Evolutionary conservation across 371 early-diverging fungal genomes (phyloP).

Genomic region (Conidiobolus incongruus): DNA sequence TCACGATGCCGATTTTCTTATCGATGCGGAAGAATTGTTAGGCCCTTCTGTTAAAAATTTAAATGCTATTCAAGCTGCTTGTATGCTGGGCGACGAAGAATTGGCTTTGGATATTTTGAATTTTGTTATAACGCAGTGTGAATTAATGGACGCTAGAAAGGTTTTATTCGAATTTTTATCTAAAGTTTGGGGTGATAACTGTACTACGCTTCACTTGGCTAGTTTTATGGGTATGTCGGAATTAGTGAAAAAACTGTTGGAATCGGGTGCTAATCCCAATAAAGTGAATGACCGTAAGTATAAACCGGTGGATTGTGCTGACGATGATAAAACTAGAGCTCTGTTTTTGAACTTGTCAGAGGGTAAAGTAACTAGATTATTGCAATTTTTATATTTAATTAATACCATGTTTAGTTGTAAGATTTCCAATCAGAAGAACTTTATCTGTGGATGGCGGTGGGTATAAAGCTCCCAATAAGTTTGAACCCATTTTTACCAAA

Average conservation of each 20-base stretch:
- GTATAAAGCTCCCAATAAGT: not conserved
- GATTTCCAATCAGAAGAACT: no score
- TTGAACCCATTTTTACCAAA: not conserved
- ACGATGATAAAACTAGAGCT: slow-evolving; percentile 23
- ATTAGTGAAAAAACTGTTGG: slow-evolving; percentile 26
- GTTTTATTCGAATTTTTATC: slow-evolving; percentile 40
- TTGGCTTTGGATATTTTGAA: slow-evolving; percentile 29
- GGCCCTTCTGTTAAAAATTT: slow-evolving; percentile 20
- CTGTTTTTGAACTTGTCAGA: slow-evolving; percentile 12
- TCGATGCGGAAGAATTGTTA: slow-evolving; percentile 27
- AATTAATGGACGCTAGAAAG: slow-evolving; percentile 23
- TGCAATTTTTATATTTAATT: slow-evolving; percentile 17
- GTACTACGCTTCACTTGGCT: slow-evolving; percentile 44
- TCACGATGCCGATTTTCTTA: slow-evolving; percentile 24
- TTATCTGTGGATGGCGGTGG: no score
- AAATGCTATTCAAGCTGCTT: slow-evolving; percentile 35
- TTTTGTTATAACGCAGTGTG: slow-evolving; percentile 22
- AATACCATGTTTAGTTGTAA: no score
- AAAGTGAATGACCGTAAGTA: slow-evolving; percentile 28
- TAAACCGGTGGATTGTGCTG: slow-evolving; percentile 36
- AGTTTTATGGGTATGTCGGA: slow-evolving; percentile 37
- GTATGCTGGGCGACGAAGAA: slow-evolving; percentile 31
- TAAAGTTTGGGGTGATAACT: slow-evolving; percentile 39
- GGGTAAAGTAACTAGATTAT: slow-evolving; percentile 10
- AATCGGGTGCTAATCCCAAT: slow-evolving; percentile 25